phyloP scores from a whole-genome alignment of 176 grass and related monocot genomes.

The Musa acuminata region DNA sequence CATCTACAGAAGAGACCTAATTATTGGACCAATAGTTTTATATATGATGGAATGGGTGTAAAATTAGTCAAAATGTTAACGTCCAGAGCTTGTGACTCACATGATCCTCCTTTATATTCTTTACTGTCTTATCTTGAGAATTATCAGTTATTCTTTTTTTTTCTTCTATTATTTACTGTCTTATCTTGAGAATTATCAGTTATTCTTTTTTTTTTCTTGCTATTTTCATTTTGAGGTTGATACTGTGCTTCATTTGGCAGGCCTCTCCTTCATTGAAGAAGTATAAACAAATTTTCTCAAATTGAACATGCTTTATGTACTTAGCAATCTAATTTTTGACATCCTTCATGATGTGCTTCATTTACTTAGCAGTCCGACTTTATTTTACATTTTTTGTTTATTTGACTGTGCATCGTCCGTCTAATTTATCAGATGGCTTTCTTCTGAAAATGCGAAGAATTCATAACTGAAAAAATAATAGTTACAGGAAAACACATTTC shows the following conservation, averaged over 20 bases:
- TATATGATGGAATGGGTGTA: background rate
- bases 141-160: background rate
- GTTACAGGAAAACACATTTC: background rate
- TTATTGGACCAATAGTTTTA: background rate
- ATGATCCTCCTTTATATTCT: background rate
- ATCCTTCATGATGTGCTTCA: too few species aligned
- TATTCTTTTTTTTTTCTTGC: background rate
- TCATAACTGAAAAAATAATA: background rate
- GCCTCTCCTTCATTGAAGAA: background rate
- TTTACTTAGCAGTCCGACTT: background rate
- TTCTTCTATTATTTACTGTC: too few species aligned
- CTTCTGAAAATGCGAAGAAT: background rate
- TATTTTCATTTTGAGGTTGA: background rate
- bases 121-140: background rate
- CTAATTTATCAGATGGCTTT: background rate
- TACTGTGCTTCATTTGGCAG: background rate
- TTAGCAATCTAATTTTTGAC: too few species aligned
- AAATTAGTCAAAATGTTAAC: too few species aligned
- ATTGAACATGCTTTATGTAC: background rate
- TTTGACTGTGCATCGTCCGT: background rate
- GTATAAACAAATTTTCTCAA: background rate
- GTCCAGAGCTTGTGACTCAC: too few species aligned
- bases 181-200: too few species aligned
- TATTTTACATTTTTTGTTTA: background rate
- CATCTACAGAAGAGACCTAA: background rate